phyloP scores from a whole-genome alignment of 768 basidiomycete genomes.

The Suillus ampliporus region DNA sequence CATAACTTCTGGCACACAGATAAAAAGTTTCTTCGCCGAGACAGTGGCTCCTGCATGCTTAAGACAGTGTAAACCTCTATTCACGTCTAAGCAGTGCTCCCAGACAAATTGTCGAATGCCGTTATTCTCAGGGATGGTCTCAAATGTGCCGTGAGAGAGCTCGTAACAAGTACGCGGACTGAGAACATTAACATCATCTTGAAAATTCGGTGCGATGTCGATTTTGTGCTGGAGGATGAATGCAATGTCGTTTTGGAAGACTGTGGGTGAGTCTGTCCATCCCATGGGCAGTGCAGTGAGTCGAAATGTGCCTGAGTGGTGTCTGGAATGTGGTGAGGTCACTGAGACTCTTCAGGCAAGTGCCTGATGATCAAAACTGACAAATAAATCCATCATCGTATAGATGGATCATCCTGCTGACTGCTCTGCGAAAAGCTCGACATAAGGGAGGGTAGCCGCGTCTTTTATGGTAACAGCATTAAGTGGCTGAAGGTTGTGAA shows the following conservation, averaged over 20 bases:
- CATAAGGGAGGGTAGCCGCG: conserved; percentile 13
- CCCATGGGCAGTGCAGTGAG: conserved; percentile 47
- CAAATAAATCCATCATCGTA: too few species aligned
- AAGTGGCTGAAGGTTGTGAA: conserved; percentile 30
- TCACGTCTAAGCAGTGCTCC: conserved; percentile 43
- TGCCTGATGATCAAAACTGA: too few species aligned
- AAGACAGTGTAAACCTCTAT: conserved; percentile 41
- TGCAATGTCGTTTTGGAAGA: conserved; percentile 47
- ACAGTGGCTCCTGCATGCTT: conserved; percentile 43
- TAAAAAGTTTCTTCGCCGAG: conserved; percentile 38
- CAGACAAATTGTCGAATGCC: conserved; percentile 39
- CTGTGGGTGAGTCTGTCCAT: conserved; percentile 45
- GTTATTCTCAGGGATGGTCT: conserved; percentile 31
- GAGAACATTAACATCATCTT: conserved; percentile 32
- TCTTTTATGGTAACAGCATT: conserved; percentile 14
- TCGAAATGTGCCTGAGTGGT: conserved; percentile 1
- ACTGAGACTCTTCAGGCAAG: too few species aligned
- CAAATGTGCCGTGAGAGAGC: conserved; percentile 17
- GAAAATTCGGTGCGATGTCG: conserved; percentile 23
- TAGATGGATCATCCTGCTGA: too few species aligned
- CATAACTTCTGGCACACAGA: conserved; percentile 30
- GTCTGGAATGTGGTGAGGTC: conserved; percentile 22
- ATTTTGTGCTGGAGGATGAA: conserved; percentile 8
- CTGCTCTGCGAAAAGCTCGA: too few species aligned
- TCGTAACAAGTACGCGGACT: conserved; percentile 31